Conservation (phyloP, 306 rosid species). For the Begonia masoniana region DNA sequence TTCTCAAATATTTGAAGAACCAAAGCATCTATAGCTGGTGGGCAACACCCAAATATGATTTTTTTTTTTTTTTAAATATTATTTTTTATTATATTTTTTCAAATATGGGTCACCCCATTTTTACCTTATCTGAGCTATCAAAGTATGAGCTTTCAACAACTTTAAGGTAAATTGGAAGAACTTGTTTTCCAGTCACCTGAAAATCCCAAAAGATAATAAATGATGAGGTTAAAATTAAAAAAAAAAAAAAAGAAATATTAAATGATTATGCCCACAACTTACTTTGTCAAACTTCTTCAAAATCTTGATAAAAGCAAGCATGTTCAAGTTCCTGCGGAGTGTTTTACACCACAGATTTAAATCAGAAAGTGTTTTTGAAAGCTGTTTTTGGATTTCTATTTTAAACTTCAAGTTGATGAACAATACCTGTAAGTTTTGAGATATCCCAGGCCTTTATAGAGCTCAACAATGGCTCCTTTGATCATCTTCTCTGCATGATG, state of each 20-base stretch:
- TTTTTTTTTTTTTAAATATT: too few relatives aligned
- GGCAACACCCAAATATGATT: too few relatives aligned
- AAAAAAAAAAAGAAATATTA: slow-evolving; percentile 2
- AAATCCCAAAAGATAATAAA: slow-evolving; percentile 4
- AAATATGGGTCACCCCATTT: not conserved
- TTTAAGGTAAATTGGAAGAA: slow-evolving; percentile 82
- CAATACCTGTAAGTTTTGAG: slow-evolving; percentile 81
- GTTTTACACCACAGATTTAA: slow-evolving; percentile 6
- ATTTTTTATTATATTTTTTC: too few relatives aligned
- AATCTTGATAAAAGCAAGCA: slow-evolving; percentile 88
- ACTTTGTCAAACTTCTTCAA: slow-evolving; percentile 97
- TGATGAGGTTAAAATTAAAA: not conserved
- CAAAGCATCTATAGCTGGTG: too few relatives aligned
- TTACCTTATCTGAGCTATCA: slow-evolving; percentile 94
- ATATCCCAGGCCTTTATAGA: slow-evolving; percentile 80
- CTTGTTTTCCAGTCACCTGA: slow-evolving; percentile 81
- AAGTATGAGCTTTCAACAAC: slow-evolving; percentile 91
- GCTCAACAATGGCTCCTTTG: slow-evolving; percentile 80
- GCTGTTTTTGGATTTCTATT: not conserved
- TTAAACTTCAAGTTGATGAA: not conserved
- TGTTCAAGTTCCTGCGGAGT: slow-evolving; percentile 72
- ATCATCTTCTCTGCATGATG: slow-evolving; percentile 96
- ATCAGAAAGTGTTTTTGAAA: slow-evolving; percentile 11
- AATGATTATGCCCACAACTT: slow-evolving; percentile 17
- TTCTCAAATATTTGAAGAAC: too few relatives aligned